Base-by-base conservation (phyloP, 2,329 filamentous ascomycete species). In the Helicocarpus griseus region DNA sequence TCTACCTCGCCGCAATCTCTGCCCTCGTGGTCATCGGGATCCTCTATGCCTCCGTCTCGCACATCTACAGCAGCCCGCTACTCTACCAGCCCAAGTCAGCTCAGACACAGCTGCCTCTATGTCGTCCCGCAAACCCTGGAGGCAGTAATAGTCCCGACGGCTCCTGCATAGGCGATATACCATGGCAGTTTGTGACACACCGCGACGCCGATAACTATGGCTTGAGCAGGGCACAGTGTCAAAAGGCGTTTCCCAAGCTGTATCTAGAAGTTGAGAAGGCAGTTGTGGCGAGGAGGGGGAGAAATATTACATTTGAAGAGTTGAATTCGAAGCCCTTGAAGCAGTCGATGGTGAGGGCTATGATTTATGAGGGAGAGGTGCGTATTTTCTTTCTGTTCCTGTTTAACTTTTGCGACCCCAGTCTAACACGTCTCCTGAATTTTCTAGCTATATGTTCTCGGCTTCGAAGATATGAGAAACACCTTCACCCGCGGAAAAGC, bases 211-310 rank as follows among this genome's bases (percentile, higher is more conserved):
- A 67, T 52, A 64, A 70, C 44, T 64, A 70, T 48, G 68, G 65
- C 2, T 54, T 71, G 22, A 66, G 61, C 14, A 58, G 63, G 19
- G 60, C 58, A 31, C 67, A 70, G 49, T 71, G 69, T 43, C 61
- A 57, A n/a, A 50, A 52, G n/a, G 69, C 69, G n/a, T 71, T 71
- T 39, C 69, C 69, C 2, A 69, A 67, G 48, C 53, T 71, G 17
- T 71, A 68, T 40, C 51, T 54, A 5, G 69, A 71, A 51, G 56
- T 69, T 21, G 64, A 70, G 21, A 66, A 65, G 48, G 61, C 65
- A 11, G 63, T 60, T 7, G 44, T 43, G 2, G 43, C 57, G 14
- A 61, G 60, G 26, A 49, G 50, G 14, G 52, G 57, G 1, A 60
- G 59, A 9, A 58, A 58, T 33, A 64, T 71, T 29, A 58, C 56